A percentile compares a stretch with the other conserved stretches of the same genome.
Evolutionary conservation across 495 filamentous ascomycete species (phyloP).

Genomic region (Rusavskia elegans): DNA sequence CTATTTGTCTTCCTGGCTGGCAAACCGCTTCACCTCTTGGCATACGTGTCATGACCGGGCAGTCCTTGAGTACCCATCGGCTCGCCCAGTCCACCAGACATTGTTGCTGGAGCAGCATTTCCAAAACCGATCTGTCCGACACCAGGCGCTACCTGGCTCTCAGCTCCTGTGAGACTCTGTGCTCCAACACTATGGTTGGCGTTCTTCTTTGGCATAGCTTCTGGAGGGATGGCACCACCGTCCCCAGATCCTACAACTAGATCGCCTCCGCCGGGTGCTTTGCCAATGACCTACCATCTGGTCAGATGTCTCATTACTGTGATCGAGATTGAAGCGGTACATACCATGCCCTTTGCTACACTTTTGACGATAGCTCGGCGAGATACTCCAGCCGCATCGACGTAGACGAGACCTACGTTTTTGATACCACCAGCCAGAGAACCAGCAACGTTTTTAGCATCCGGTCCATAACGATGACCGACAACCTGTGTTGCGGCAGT

Average conservation of each 20-base stretch:
- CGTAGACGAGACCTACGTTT: slow-evolving; percentile 96
- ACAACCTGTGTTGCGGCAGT: slow-evolving; percentile 68
- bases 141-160: slow-evolving; percentile 8
- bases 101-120: slow-evolving; percentile 17
- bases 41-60: neutral
- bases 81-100: slow-evolving; percentile 19
- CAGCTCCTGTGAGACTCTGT: slow-evolving; percentile 5
- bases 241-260: slow-evolving; percentile 72
- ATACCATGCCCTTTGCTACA: slow-evolving; percentile 66
- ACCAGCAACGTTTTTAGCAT: slow-evolving; percentile 60
- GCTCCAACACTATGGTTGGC: slow-evolving; percentile 9
- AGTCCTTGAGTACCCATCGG: slow-evolving; percentile 12
- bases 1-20: neutral
- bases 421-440: slow-evolving; percentile 72
- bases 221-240: slow-evolving; percentile 37
- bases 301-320: neutral
- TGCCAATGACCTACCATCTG: slow-evolving; percentile 53
- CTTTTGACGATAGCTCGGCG: slow-evolving; percentile 75
- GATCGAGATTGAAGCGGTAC: neutral
- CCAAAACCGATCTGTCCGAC: slow-evolving; percentile 21
- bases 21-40: neutral
- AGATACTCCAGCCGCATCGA: slow-evolving; percentile 85
- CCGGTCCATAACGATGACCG: slow-evolving; percentile 64
- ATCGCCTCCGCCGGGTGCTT: slow-evolving; percentile 67
- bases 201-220: slow-evolving; percentile 14